Conservation (phyloP, 352 stramenopile genomes). For the Porosira glacialis region DNA sequence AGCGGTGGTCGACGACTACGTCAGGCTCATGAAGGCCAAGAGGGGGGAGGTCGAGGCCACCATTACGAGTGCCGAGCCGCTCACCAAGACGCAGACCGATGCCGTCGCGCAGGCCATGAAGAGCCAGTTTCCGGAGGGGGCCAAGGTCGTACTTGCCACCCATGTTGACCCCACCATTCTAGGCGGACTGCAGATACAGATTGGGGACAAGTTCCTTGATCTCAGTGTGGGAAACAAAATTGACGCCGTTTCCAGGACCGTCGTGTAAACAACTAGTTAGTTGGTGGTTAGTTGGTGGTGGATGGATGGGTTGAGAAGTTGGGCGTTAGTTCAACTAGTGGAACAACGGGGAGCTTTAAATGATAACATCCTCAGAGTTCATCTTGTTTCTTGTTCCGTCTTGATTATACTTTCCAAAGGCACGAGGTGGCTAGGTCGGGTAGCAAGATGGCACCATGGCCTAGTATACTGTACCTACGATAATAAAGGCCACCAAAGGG, state of each 20-base stretch:
- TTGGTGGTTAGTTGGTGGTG: too few species aligned
- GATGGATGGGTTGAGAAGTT: too few species aligned
- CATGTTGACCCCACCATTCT: constrained; percentile 92
- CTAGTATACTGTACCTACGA: too few species aligned
- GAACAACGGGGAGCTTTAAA: too few species aligned
- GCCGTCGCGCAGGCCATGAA: constrained; percentile 90
- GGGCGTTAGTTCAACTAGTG: too few species aligned
- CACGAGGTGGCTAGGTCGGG: too few species aligned
- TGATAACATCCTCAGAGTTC: too few species aligned
- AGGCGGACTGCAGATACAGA: constrained; percentile 94
- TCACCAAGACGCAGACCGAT: constrained; percentile 89
- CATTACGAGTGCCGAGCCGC: constrained; percentile 91
- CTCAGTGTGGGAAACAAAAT: constrained; percentile 92
- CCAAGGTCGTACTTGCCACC: constrained; percentile 89
- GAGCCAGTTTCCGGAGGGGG: constrained; percentile 84
- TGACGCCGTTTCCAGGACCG: constrained; percentile 82
- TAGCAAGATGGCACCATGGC: too few species aligned
- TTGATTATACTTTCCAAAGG: too few species aligned
- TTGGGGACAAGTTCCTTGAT: constrained; percentile 97
- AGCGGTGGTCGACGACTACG: constrained; percentile 86
- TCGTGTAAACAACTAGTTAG: too few species aligned
- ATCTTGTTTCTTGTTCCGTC: too few species aligned
- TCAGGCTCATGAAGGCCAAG: constrained; percentile 93
- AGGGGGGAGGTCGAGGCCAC: constrained; percentile 92
- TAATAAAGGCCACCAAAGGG: too few species aligned